These are phyloP conservation scores for Coemansia asiatica DNA, from an alignment of 192 early-diverging fungal species.

Conservation along the genomic window DNA sequence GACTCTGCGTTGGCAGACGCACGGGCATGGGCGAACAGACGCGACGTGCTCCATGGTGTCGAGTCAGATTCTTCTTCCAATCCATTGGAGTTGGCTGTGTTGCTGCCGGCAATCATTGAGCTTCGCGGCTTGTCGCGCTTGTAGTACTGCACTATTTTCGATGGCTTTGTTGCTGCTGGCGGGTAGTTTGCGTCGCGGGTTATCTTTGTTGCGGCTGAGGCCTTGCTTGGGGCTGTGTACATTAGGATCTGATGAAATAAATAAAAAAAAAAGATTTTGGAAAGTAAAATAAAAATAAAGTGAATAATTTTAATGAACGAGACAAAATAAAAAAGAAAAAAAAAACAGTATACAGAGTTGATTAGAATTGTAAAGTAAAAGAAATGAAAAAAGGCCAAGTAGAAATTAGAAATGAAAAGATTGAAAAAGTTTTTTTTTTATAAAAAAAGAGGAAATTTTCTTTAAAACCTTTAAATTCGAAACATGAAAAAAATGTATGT, in stretches of 20 bases:
- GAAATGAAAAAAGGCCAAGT: neutral
- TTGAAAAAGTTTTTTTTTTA: neutral
- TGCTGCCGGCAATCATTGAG: neutral
- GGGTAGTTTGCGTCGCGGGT: conserved; percentile 22
- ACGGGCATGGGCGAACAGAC: conserved; percentile 11
- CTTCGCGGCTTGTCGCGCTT: conserved; percentile 26
- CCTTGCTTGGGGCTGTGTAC: conserved; percentile 35
- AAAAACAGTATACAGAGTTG: neutral
- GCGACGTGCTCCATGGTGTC: conserved; percentile 19
- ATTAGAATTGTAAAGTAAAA: neutral
- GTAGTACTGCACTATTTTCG: conserved; percentile 41
- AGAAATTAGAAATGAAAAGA: conserved; percentile 6
- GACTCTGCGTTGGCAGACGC: neutral
- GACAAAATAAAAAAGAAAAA: conserved; percentile 4
- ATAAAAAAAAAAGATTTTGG: conserved; percentile 11
- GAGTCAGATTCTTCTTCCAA: conserved; percentile 8
- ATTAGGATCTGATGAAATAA: conserved; percentile 14
- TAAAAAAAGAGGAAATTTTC: conserved; percentile 9
- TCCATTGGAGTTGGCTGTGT: neutral
- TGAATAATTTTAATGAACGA: neutral
- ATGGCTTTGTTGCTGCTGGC: conserved; percentile 12
- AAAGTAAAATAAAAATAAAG: conserved; percentile 8
- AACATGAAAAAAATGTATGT: too few relatives aligned
- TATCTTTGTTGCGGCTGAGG: conserved; percentile 24
- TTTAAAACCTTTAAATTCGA: too few relatives aligned